A percentile compares a stretch with the other conserved stretches of the same genome.
These are phyloP conservation scores for Terana coerulea DNA, from an alignment of 768 basidiomycete genomes.

Conservation along the genomic window DNA sequence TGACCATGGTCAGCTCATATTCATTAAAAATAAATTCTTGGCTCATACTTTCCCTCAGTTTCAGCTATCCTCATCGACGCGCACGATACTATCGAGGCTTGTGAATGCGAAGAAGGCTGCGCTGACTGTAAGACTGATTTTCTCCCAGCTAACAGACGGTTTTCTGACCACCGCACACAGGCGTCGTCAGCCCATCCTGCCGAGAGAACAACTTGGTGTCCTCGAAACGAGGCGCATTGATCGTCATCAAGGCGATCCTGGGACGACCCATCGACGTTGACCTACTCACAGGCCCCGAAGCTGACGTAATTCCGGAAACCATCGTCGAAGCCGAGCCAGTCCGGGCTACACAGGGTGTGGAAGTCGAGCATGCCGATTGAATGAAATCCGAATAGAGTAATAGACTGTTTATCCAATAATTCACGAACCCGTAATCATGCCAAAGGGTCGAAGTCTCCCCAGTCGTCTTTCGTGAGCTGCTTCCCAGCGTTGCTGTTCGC, in stretches of 20 bases:
- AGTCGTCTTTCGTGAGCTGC: conserved; percentile 59
- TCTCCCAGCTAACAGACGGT: neutral
- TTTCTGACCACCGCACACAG: conserved; percentile 32
- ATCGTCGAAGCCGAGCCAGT: conserved; percentile 52
- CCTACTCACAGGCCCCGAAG: conserved; percentile 22
- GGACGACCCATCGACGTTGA: conserved; percentile 37
- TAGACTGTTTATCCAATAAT: conserved; percentile 14
- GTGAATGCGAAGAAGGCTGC: conserved; percentile 71
- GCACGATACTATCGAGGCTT: conserved; percentile 49
- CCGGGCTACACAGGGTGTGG: conserved; percentile 38
- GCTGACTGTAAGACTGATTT: conserved; percentile 46
- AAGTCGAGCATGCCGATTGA: conserved; percentile 38
- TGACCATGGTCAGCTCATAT: conserved; percentile 57
- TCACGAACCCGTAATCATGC: conserved; percentile 30
- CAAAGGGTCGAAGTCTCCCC: conserved; percentile 83
- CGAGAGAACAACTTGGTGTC: conserved; percentile 68
- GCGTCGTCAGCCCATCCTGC: conserved; percentile 63
- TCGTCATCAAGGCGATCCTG: conserved; percentile 63
- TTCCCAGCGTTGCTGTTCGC: conserved; percentile 33
- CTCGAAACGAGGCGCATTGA: conserved; percentile 70
- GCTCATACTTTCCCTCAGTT: conserved; percentile 29
- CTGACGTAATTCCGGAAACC: conserved; percentile 37
- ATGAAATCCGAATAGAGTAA: neutral
- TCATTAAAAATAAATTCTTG: neutral
- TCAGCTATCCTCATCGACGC: conserved; percentile 59